Evolutionary conservation across 768 basidiomycete species (phyloP), one percentile per base, ranked within the genome.

Genomic region (Calocera viscosa): DNA sequence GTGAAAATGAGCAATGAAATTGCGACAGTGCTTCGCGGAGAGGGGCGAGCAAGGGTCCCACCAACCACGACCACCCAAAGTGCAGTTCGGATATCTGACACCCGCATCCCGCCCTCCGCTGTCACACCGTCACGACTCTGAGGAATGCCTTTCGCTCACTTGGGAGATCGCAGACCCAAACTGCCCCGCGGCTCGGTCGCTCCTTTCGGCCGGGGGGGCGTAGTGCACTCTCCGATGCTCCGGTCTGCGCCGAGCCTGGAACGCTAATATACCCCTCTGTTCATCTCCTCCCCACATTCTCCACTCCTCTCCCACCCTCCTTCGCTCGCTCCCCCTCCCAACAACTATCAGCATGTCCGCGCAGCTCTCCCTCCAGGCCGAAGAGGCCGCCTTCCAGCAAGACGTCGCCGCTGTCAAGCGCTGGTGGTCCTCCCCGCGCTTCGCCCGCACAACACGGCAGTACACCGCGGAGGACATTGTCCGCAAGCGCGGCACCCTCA

Each of bases 351-450:
- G 2, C 43, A 33, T 33, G 43, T 38, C 34, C n/a, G n/a, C 28
- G 39, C 68, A 65, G 35, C 34, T 39, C 35, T 30, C 68, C 67
- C 68, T 73, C 71, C 66, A 70, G 39, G 64, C 67, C 47, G 80
- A 80, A 70, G 73, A 77, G 77, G 80, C 82, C 63, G 80, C 78
- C 66, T 95, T 95, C 77, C 82, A 84, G 43, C 81, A 84, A 38
- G 91, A 99, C 76, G 90, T 96, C 67, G 85, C 85, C 32, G 78
- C 88, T 71, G 87, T 96, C 70, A 89, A 96, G 78, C 78, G 83
- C 67, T 97, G 94, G 91, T 96, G 89, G 86, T 90, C 91, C 86
- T 94, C 92, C 73, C 86, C 91, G 22, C 91, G 96, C 38, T 99
- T 94, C 77, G 82, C 85, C 28, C 82, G 86, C 73, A 87, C 89